Percentiles rank a stretch among this genome's conserved stretches.
Conservation (phyloP, 1,139 yeast genomes). For the Hansenula lynferdii region DNA sequence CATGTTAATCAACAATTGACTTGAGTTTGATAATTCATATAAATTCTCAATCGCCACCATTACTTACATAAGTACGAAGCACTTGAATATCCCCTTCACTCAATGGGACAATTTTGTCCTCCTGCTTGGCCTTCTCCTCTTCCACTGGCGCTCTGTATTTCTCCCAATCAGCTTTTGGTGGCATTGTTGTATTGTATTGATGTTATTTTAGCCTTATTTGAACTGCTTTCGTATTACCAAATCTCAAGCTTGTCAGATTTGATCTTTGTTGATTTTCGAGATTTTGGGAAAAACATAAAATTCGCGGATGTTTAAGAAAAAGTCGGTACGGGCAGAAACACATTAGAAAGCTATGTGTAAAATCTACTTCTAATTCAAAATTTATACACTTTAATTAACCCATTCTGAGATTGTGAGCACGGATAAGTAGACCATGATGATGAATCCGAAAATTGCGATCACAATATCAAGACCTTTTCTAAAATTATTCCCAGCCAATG, state of each 20-base stretch:
- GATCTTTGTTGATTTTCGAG: neutral
- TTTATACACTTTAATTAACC: too few species aligned
- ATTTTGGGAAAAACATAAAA: too few species aligned
- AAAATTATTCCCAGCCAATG: slow-evolving; percentile 25
- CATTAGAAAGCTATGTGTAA: too few species aligned
- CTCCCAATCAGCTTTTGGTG: slow-evolving; percentile 80
- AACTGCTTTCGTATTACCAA: too few species aligned
- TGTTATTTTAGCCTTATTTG: too few species aligned
- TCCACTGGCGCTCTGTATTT: slow-evolving; percentile 85
- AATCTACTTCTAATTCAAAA: too few species aligned
- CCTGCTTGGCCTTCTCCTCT: slow-evolving; percentile 50
- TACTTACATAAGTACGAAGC: slow-evolving; percentile 68
- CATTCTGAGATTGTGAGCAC: slow-evolving; percentile 5
- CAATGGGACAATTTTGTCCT: slow-evolving; percentile 79
- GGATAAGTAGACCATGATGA: slow-evolving; percentile 6
- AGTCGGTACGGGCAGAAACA: too few species aligned
- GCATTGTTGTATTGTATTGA: slow-evolving; percentile 24
- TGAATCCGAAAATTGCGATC: slow-evolving; percentile 8
- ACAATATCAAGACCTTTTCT: slow-evolving; percentile 13
- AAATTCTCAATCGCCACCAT: slow-evolving; percentile 12
- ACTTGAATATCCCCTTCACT: slow-evolving; percentile 97
- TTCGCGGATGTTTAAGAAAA: too few species aligned
- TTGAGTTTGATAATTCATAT: too few species aligned
- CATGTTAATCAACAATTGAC: neutral
- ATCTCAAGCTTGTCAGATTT: neutral